These are phyloP conservation scores for Apophysomyces ossiformis DNA, from an alignment of 371 early-diverging fungal genomes.

Conservation along the genomic window DNA sequence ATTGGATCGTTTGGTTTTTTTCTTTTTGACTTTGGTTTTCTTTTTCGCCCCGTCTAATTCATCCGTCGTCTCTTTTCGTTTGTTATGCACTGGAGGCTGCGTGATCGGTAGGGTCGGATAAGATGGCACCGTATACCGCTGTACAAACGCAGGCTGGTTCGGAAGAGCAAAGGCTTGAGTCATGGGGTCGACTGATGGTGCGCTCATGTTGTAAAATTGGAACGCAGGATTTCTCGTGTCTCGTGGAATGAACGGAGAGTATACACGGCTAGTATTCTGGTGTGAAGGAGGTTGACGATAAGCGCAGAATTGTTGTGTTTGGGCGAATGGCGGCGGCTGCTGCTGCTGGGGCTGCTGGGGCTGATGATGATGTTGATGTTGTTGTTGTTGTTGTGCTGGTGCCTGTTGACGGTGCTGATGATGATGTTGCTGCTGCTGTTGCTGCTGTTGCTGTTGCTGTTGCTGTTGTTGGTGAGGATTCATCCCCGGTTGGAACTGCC, in stretches of 20 bases:
- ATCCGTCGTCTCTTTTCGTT: not conserved
- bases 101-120: not conserved
- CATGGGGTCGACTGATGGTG: constrained; percentile 5
- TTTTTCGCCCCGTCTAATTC: constrained; percentile 18
- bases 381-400: constrained; percentile 11
- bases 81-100: not conserved
- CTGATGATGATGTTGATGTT: constrained; percentile 11
- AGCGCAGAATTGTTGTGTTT: constrained; percentile 6
- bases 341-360: constrained; percentile 20
- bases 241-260: constrained; percentile 4
- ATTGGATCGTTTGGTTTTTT: constrained; percentile 22
- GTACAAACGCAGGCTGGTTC: constrained; percentile 1
- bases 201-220: constrained; percentile 8
- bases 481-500: constrained; percentile 18
- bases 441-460: constrained; percentile 18
- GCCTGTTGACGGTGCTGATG: constrained; percentile 28
- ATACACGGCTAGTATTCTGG: not conserved
- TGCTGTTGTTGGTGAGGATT: constrained; percentile 10
- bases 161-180: constrained; percentile 7
- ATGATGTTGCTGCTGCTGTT: constrained; percentile 14
- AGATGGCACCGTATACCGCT: not conserved
- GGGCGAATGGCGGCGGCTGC: constrained; percentile 15
- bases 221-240: constrained; percentile 11
- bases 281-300: constrained; percentile 5
- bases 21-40: constrained; percentile 25